phyloP scores from a whole-genome alignment of 345 rosid genomes.

The Cardamine occulta region DNA sequence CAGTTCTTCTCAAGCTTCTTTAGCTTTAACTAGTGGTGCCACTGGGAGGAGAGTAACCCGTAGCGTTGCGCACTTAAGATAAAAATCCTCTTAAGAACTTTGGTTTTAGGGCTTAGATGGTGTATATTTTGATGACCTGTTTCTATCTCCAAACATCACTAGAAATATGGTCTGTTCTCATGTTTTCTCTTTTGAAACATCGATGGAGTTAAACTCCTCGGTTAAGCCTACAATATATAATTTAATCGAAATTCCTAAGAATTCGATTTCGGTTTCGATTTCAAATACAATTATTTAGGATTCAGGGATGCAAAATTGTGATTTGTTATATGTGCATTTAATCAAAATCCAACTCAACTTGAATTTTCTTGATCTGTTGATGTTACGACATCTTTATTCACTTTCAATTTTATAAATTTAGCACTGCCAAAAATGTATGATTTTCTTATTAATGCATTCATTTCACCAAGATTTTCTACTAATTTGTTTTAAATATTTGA shows the following conservation, averaged over 20 bases:
- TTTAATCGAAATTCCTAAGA: neutral
- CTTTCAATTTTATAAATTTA: no score
- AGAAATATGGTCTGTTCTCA: conserved; percentile 10
- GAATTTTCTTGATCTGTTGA: neutral
- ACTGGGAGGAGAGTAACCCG: conserved; percentile 60
- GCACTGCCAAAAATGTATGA: neutral
- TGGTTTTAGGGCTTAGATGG: conserved; percentile 11
- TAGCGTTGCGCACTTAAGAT: conserved; percentile 47
- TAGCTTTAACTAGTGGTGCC: conserved; percentile 39
- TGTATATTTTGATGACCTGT: conserved; percentile 25
- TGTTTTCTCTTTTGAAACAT: neutral
- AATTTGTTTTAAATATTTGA: neutral
- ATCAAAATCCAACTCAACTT: neutral
- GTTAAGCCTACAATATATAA: conserved; percentile 1
- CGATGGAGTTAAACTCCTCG: neutral
- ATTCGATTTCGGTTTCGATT: neutral
- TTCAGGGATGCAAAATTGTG: neutral
- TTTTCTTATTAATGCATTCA: neutral
- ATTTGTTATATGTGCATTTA: neutral
- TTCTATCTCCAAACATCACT: conserved; percentile 18
- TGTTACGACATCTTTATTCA: neutral
- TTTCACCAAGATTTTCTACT: neutral
- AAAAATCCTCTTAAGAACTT: conserved; percentile 15
- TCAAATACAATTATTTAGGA: neutral
- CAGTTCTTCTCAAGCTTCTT: conserved; percentile 51